Conservation (phyloP, 352 stramenopile species). For the Pythium oligandrum region DNA sequence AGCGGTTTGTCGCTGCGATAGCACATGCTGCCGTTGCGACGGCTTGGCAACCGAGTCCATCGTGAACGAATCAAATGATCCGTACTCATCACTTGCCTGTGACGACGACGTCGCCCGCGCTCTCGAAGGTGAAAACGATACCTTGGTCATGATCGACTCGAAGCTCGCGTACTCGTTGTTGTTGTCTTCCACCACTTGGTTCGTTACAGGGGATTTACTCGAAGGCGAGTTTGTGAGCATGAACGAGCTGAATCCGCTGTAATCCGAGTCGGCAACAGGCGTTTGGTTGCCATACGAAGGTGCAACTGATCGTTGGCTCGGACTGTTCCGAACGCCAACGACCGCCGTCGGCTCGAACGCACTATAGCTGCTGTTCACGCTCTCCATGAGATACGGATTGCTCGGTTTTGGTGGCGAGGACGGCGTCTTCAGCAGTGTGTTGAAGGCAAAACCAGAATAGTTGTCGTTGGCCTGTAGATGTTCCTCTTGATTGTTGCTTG, state of each 20-base stretch:
- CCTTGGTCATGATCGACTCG: conserved; percentile 4
- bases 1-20: background rate
- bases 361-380: conserved; percentile 3
- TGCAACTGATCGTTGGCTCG: too few species aligned
- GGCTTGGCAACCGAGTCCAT: background rate
- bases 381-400: background rate
- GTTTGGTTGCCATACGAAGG: too few species aligned
- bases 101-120: too few species aligned
- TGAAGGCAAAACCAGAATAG: conserved; percentile 43
- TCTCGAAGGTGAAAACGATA: background rate
- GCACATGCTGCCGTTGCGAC: background rate
- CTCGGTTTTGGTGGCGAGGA: conserved; percentile 15
- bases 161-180: conserved; percentile 20
- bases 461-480: conserved; percentile 20
- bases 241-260: conserved; percentile 14
- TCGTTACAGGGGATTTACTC: too few species aligned
- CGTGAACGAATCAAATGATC: conserved; percentile 19
- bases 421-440: conserved; percentile 24
- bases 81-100: conserved; percentile 14
- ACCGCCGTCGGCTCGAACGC: background rate
- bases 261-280: too few species aligned
- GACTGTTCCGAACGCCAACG: too few species aligned
- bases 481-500: conserved; percentile 17
- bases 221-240: too few species aligned
- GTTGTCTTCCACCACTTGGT: background rate